Evolutionary conservation across 2,329 filamentous ascomycete genomes (phyloP).

Genomic region (Calonectria hongkongensis): DNA sequence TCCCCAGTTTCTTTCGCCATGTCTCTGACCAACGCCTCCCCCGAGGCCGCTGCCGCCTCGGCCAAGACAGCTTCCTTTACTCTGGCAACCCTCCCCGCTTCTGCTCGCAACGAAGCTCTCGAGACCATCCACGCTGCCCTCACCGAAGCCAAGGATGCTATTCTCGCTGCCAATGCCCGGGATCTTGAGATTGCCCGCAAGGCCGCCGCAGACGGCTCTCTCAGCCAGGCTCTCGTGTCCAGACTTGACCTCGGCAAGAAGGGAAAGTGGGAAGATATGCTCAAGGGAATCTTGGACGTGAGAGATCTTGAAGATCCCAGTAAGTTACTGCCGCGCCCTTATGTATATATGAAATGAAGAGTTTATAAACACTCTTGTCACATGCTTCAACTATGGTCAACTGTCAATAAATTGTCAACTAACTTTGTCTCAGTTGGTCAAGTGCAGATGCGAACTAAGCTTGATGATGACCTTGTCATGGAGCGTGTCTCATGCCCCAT

Average conservation of each 20-base stretch:
- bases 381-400: not conserved
- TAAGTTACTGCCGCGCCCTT: slow-evolving; percentile 67
- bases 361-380: not conserved
- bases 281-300: slow-evolving; percentile 95
- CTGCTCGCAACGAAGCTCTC: slow-evolving; percentile 88
- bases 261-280: slow-evolving; percentile 98
- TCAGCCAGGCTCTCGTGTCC: slow-evolving; percentile 90
- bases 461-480: slow-evolving; percentile 90
- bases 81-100: slow-evolving; percentile 85
- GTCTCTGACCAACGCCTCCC: slow-evolving; percentile 92
- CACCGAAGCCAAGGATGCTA: slow-evolving; percentile 79
- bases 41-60: slow-evolving; percentile 83
- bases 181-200: slow-evolving; percentile 85
- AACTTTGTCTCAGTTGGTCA: slow-evolving; percentile 80
- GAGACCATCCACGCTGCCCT: slow-evolving; percentile 89
- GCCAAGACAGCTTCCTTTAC: slow-evolving; percentile 89
- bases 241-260: slow-evolving; percentile 89
- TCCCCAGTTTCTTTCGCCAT: slow-evolving; percentile 67
- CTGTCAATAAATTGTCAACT: slow-evolving; percentile 18
- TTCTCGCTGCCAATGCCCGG: slow-evolving; percentile 89
- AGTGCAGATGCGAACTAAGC: slow-evolving; percentile 86
- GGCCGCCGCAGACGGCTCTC: slow-evolving; percentile 83
- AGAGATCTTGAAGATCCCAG: slow-evolving; percentile 88
- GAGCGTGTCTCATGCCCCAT: slow-evolving; percentile 96
- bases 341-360: not conserved